These are phyloP conservation scores for Parietichytrium sp. DNA, from an alignment of 108 stramenopile species.

Conservation along the genomic window DNA sequence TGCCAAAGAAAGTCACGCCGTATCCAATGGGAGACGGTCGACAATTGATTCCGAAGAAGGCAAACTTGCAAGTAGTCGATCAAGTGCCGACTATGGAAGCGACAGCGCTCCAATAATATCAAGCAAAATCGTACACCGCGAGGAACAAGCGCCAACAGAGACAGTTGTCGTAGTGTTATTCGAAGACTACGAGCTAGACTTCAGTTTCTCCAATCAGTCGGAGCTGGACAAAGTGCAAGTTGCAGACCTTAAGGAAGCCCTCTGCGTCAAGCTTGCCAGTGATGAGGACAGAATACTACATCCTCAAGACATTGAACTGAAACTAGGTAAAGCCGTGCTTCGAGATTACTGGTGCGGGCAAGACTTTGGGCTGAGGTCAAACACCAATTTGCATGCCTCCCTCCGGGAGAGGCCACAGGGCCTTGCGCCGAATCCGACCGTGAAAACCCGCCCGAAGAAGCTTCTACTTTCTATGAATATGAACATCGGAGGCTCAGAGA, in stretches of 20 bases:
- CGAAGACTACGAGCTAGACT: background rate
- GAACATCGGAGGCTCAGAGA: background rate
- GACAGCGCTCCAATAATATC: background rate
- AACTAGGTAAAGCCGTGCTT: constrained; percentile 8
- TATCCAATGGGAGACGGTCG: too few species aligned
- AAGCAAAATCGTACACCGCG: background rate
- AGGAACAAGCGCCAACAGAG: background rate
- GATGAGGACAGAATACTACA: background rate
- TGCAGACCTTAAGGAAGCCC: background rate
- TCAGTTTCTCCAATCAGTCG: background rate
- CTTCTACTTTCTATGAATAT: background rate
- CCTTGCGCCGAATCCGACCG: too few species aligned
- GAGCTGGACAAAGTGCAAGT: background rate
- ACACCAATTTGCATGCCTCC: background rate
- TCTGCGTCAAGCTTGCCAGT: background rate
- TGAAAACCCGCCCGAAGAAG: background rate
- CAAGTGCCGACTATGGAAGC: background rate
- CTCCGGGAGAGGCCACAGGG: background rate
- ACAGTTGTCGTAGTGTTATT: background rate
- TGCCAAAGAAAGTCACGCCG: background rate
- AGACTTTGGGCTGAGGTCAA: constrained; percentile 13
- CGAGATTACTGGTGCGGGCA: constrained; percentile 28
- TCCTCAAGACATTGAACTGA: background rate
- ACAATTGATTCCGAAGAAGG: too few species aligned
- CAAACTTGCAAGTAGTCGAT: background rate